Evolutionary conservation across 2,329 filamentous ascomycete genomes (phyloP), one percentile per base, ranked within the genome.

Genomic region (Xylariaceae sp.): DNA sequence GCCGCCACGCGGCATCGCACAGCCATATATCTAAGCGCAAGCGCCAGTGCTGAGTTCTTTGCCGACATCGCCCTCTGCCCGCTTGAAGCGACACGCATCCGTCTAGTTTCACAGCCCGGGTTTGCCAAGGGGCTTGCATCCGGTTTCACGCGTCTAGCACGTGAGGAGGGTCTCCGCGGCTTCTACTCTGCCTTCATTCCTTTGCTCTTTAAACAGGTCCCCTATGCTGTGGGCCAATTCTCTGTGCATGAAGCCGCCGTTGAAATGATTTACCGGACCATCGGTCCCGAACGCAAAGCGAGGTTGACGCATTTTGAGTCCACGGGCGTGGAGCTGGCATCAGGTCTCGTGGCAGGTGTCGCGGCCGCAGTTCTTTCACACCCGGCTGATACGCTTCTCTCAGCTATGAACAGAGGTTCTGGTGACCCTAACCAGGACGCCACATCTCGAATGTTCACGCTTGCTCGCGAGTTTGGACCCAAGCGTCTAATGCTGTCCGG

Each of bases 181-280:
- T 93, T 96, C 79, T 96, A 96, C 82, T 91, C 89, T 64, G 92
- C 92, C 66, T 95, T 96, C 77, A 88, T 92, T 55, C 90, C 90
- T 34, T 86, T 93, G 68, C 81, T 92, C 65, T 91, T 90, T 78
- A 92, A 93, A 78, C 90, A 94, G 82, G 88, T 96, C 57, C 92
- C 92, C 15, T 96, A 95, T 79, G 95, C 92, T 67, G 91, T 96
- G 77, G 86, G 90, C 74, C 95, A 96, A 80, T 96, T 96, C 80
- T 90, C 92, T 67, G 91, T 93, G 57, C 94, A 90, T 81, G 92
- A 96, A 79, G 93, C 90, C 70, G 90, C 88, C 68, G 86, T 89
- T 70, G 90, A 96, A 77, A 72, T 82, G 67, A 84, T 92, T 74
- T 96, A 86, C 80, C 79, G 81, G 59, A 61, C 75, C 57, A 80